Conservation (phyloP, 2,329 filamentous ascomycete genomes). For the Trichophyton benhamiae region DNA sequence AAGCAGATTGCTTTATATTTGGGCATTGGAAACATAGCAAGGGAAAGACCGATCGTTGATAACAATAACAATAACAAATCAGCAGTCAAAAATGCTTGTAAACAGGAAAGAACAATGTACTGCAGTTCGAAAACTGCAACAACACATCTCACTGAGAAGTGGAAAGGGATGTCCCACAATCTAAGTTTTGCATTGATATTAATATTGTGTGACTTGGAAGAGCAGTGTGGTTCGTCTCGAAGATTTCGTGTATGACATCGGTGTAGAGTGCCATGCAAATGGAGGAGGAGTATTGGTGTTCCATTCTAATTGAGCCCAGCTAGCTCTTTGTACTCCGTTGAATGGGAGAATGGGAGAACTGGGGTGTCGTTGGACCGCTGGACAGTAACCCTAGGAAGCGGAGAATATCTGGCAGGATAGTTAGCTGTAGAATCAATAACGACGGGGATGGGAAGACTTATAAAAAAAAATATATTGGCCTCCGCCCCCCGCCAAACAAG, state of each 20-base stretch:
- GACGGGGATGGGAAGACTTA: conserved; percentile 22
- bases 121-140: neutral
- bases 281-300: neutral
- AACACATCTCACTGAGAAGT: neutral
- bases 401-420: conserved; percentile 14
- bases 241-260: too few species aligned
- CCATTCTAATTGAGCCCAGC: neutral
- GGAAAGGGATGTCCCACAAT: neutral
- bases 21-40: neutral
- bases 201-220: neutral
- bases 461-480: conserved; percentile 24
- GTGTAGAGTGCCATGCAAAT: neutral
- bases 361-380: neutral
- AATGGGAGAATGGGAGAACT: neutral
- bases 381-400: neutral
- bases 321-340: neutral
- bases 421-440: conserved; percentile 17
- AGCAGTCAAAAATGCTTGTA: neutral
- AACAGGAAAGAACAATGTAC: neutral
- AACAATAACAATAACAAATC: neutral
- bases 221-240: neutral
- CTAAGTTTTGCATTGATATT: neutral
- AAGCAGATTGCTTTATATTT: neutral
- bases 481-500: conserved; percentile 16
- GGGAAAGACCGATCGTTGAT: neutral